Base-by-base conservation (phyloP, 2,329 filamentous ascomycete species). In the Colletotrichum musae region DNA sequence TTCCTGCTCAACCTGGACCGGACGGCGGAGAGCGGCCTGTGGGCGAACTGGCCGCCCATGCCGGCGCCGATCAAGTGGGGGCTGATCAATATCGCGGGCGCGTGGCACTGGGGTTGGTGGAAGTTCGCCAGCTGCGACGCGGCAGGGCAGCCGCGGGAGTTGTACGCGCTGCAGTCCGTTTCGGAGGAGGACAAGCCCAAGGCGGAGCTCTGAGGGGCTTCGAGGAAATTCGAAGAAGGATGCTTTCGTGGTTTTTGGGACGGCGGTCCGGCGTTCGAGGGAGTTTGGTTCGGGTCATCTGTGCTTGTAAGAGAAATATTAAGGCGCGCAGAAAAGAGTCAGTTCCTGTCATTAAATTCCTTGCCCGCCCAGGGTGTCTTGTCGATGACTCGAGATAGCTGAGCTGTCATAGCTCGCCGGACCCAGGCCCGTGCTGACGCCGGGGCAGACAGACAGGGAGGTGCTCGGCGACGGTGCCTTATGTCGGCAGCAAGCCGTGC, bases 11-110 rank as follows among this genome's bases (percentile, higher is more conserved):
- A 92, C 74, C 78, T 91, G 24, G 90, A 92, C 76, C 78, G 82
- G 50, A 89, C 85, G 3, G 83, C 81, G 15, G 90, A 92, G 77
- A 86, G 86, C 6, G 88, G 88, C 26, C 76, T 84, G 74, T 91
- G 89, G 88, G 82, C 82, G 13, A 84, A 85, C 73, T 92, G 89
- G 89, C 90, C 90, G 52, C 88, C 89, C 0, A 91, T 92, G 81
- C 89, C 89, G 1, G 83, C 81, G 5, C 85, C 87, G 3, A 83
- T 91, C 68, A 83, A 85, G 64, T 92, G 88, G 88, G 85, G 85
- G 0, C 73, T 92, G 70, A 82, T 87, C 43, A 91, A 90, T 73
- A 77, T 91, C 51, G 88, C 82, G 2, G 89, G 88, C 2, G 82
- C 86, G 43, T 86, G 84, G 78, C 83, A 91, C 72, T 84, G 83